Evolutionary conservation across 257 asterid species (phyloP).

Genomic region (Nyctanthes arbortristis): DNA sequence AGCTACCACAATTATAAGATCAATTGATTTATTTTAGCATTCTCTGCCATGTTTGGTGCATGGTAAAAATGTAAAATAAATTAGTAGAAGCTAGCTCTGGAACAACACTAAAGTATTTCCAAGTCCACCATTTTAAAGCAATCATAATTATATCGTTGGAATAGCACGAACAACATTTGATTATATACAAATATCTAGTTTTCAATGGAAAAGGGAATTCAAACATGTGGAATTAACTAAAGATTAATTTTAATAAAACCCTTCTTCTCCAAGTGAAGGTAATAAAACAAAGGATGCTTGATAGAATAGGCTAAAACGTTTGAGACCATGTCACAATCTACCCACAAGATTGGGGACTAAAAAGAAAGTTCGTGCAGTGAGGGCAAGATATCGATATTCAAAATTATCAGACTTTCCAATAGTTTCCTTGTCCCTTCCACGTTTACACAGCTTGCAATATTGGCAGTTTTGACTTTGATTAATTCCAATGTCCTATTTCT

Average conservation of each 20-base stretch:
- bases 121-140: neutral
- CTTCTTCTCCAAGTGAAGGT: too few species aligned
- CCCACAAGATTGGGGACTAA: neutral
- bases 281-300: neutral
- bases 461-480: conserved; percentile 54
- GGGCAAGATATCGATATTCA: conserved; percentile 20
- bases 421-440: conserved; percentile 35
- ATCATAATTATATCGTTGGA: too few species aligned
- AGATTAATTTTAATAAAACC: too few species aligned
- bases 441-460: conserved; percentile 35
- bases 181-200: too few species aligned
- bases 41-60: neutral
- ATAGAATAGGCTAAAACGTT: neutral
- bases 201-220: neutral
- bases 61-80: neutral
- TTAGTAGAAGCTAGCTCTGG: neutral
- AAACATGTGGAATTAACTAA: too few species aligned
- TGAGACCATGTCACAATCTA: conserved; percentile 19
- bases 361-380: neutral
- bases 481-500: conserved; percentile 43
- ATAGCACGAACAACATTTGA: too few species aligned
- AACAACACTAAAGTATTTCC: neutral
- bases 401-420: conserved; percentile 27
- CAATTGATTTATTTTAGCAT: neutral
- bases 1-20: neutral